Evolutionary conservation across 192 early-diverging fungal genomes (phyloP).

Genomic region (Podila horticola): DNA sequence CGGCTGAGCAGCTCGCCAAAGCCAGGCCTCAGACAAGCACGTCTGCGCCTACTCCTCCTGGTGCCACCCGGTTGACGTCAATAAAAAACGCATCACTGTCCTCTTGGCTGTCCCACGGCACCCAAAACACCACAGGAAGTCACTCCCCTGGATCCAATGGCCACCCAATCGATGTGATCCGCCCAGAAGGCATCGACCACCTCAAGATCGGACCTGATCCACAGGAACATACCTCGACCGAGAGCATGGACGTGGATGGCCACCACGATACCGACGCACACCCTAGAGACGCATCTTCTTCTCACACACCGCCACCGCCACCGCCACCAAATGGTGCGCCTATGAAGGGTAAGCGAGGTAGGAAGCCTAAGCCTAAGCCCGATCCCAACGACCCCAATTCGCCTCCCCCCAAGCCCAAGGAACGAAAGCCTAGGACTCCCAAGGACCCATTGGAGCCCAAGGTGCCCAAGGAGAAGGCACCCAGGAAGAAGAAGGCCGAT

Average conservation of each 20-base stretch:
- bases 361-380: constrained; percentile 36
- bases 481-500: constrained; percentile 14
- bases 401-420: constrained; percentile 9
- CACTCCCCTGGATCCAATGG: no score
- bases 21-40: neutral
- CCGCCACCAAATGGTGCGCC: constrained; percentile 1
- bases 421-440: constrained; percentile 9
- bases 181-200: neutral
- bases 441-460: constrained; percentile 33
- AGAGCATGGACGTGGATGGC: constrained; percentile 4
- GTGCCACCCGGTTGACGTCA: neutral
- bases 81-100: neutral
- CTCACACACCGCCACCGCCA: neutral
- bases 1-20: constrained; percentile 12
- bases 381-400: neutral
- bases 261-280: neutral
- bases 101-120: neutral
- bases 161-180: no score
- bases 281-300: neutral
- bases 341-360: constrained; percentile 19
- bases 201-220: neutral
- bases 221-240: neutral
- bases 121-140: neutral
- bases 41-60: neutral
- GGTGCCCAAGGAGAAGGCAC: constrained; percentile 11